phyloP scores from a whole-genome alignment of 768 basidiomycete species.

The Mycena pura region DNA sequence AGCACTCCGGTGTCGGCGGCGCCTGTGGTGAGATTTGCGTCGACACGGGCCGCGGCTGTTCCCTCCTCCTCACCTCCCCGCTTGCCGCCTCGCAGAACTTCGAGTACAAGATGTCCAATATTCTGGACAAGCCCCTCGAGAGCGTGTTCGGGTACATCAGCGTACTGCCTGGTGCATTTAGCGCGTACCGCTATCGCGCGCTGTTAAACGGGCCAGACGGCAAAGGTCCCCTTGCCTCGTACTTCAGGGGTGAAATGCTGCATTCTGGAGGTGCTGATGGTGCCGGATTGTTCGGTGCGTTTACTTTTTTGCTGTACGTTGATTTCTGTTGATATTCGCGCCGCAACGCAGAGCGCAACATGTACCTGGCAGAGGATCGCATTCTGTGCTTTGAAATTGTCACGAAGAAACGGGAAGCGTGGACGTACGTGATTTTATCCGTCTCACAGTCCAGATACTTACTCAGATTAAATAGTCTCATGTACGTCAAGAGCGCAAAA shows the following conservation, averaged over 20 bases:
- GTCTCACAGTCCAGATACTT: not conserved
- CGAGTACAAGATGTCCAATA: slow-evolving; percentile 97
- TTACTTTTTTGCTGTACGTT: slow-evolving; percentile 11
- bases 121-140: slow-evolving; percentile 96
- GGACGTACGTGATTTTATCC: slow-evolving; percentile 64
- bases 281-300: slow-evolving; percentile 74
- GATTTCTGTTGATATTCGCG: not conserved
- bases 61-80: slow-evolving; percentile 73
- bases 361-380: slow-evolving; percentile 91
- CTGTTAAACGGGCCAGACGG: slow-evolving; percentile 87
- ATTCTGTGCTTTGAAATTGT: slow-evolving; percentile 95
- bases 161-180: slow-evolving; percentile 92
- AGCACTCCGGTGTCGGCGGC: slow-evolving; percentile 85
- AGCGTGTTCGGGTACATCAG: slow-evolving; percentile 89
- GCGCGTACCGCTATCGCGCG: slow-evolving; percentile 89
- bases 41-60: slow-evolving; percentile 77
- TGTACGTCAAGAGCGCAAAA: slow-evolving; percentile 93
- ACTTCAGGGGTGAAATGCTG: slow-evolving; percentile 94
- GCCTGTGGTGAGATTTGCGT: slow-evolving; percentile 96
- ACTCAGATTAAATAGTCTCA: slow-evolving; percentile 43
- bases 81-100: slow-evolving; percentile 96
- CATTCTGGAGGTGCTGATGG: slow-evolving; percentile 63
- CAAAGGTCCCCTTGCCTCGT: slow-evolving; percentile 87
- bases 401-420: slow-evolving; percentile 84
- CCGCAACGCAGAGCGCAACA: slow-evolving; percentile 61